Percentiles rank a stretch among this genome's conserved stretches.
phyloP scores from a whole-genome alignment of 495 filamentous ascomycete species.

The Cercophora scortea region DNA sequence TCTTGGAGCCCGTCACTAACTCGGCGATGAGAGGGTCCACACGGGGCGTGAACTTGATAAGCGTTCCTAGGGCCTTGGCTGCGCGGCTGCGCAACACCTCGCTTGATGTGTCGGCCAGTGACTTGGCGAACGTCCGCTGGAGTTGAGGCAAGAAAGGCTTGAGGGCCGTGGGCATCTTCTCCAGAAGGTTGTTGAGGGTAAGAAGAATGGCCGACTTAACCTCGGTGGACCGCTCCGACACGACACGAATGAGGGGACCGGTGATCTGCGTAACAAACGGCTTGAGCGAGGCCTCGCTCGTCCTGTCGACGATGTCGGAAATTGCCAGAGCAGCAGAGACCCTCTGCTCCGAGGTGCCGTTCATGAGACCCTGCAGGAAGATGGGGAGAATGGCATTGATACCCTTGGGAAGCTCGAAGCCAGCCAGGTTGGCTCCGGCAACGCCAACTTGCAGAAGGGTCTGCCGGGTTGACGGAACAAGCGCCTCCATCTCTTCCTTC shows the following conservation, averaged over 20 bases:
- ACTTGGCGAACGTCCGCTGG: conserved; percentile 93
- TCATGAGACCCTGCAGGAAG: conserved; percentile 95
- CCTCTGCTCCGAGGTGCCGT: conserved; percentile 84
- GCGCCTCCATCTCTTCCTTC: conserved; percentile 96
- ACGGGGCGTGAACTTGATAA: conserved; percentile 92
- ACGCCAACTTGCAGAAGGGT: conserved; percentile 81
- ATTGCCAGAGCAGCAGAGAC: conserved; percentile 89
- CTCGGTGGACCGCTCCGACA: conserved; percentile 89
- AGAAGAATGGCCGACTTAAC: conserved; percentile 92
- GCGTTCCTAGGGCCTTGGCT: conserved; percentile 89
- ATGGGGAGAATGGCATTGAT: conserved; percentile 96
- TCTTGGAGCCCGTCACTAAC: conserved; percentile 88
- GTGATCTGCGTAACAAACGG: conserved; percentile 97
- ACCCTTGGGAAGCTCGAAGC: conserved; percentile 91
- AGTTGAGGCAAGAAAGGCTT: conserved; percentile 97
- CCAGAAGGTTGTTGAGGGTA: conserved; percentile 87
- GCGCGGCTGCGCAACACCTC: conserved; percentile 80
- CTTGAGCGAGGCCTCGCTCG: conserved; percentile 72
- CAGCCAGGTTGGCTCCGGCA: conserved; percentile 72
- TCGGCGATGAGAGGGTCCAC: conserved; percentile 84
- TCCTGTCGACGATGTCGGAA: conserved; percentile 89
- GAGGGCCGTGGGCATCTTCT: conserved; percentile 92
- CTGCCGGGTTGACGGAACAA: conserved; percentile 81
- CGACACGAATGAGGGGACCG: conserved; percentile 91
- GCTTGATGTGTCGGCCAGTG: conserved; percentile 85